Base-by-base conservation (phyloP, 306 rosid species). In the Senna siamea region DNA sequence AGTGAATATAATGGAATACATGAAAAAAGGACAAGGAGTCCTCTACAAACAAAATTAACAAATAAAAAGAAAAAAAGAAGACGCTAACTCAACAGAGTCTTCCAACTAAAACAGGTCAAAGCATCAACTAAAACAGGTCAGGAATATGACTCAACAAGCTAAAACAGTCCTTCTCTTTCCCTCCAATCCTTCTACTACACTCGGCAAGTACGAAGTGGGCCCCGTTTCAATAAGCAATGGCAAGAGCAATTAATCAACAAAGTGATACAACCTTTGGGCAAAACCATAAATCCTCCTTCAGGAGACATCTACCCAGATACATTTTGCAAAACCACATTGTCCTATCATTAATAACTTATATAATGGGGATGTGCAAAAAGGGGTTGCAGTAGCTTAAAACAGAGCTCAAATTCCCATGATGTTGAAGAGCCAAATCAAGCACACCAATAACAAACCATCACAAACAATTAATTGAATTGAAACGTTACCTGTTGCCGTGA, bases 401-500 rank as follows among this genome's bases (percentile, higher is more conserved):
- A 9, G 43, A 75, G 61, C 62, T 69, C 15, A 5, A 59, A 35
- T 64, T 8, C 5, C 35, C 47, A 38, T 23, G 3, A 73, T 40
- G 44, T 28, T 38, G n/a, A 56, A 74, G 30, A 40, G 52, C 13
- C 60, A 68, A 70, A 50, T 64, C 51, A 81, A 51, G 5, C 57
- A 19, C 28, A 73, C 11, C 23, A 69, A 69, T 7, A 50, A 17
- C 22, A 74, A 68, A 32, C 20, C 30, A 74, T 23, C 37, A 76
- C 26, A 14, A n/a, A 6, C 40, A 66, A 17, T 20, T 0, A 75
- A 78, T 0, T 15, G 73, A 66, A 70, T 57, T 2, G 61, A 57
- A 70, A 37, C 0, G 52, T 10, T 9, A 93, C 98, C 97, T 91
- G 97, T 78, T 94, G 98, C 76, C 97, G 98, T 14, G 96, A 81